Evolutionary conservation across 164 flowering plant genomes (phyloP), one percentile per base, ranked within the genome.

Genomic region (Sextonia rubra): DNA sequence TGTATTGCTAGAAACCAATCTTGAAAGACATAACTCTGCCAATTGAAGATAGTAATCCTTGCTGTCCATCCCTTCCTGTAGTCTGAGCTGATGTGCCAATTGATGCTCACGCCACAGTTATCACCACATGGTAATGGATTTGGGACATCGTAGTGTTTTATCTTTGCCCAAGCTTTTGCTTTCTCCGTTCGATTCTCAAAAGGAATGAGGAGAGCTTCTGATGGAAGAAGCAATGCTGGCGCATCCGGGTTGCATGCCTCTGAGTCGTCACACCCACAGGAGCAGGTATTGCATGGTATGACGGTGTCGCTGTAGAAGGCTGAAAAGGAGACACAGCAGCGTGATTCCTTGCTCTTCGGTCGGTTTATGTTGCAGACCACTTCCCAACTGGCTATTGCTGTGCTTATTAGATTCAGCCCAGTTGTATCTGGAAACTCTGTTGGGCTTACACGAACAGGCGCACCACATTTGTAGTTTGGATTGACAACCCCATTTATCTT

Each of bases 211-310:
- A 88, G 84, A 1, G 93, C 86, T 63, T 89, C 92, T 0, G 93
- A 24, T 0, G 97, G 95, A 3, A 92, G 87, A n/a, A 85, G 85
- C 86, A 89, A 9, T 0, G 89, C 68, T 0, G 44, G 47, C 1
- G 88, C 86, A 3, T 81, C 74, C 1, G 79, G 70, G 68, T 77
- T 79, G 74, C 95, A 90, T 0, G 56, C 71, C 4, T 65, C n/a
- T 0, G 64, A 48, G 18, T 80, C 72, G 2, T 73, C 73, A 64
- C 97, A 89, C 0, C 97, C 97, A 61, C 97, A 90, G 0, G 96
- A 92, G 24, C 97, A 90, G 0, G 95, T 90, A 69, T 80, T 84
- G 86, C 97, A 90, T 0, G 94, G 97, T 48, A 92, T 73, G n/a
- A 81, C 90, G 4, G 91, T 85, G n/a, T 85, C 88, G 47, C 86